Evolutionary conservation across 139 green algal species (phyloP).

Genomic region (Diplosphaera chodatii): DNA sequence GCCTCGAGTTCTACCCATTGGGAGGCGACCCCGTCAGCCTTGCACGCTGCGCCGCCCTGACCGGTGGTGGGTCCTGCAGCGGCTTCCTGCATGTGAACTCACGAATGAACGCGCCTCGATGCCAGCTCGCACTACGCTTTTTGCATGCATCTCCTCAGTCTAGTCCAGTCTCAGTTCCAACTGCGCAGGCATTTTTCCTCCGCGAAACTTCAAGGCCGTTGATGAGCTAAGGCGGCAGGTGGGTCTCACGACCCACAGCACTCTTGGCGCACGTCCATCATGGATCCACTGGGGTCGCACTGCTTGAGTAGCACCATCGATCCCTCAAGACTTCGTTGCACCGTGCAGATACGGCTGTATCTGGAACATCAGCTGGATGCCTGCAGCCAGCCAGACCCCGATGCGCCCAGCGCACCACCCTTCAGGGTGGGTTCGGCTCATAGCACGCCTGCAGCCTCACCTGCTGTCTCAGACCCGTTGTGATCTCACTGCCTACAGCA

Average conservation of each 20-base stretch:
- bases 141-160: too few species aligned
- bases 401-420: background rate
- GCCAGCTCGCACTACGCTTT: too few species aligned
- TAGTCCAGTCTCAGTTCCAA: too few species aligned
- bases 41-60: background rate
- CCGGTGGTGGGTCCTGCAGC: background rate
- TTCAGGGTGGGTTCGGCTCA: background rate
- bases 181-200: background rate
- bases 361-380: conserved; percentile 9
- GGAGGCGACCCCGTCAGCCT: background rate
- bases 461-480: background rate
- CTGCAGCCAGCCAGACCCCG: conserved; percentile 41
- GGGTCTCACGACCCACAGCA: too few species aligned
- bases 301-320: too few species aligned
- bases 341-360: background rate
- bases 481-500: background rate
- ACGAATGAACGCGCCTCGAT: too few species aligned
- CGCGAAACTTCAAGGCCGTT: background rate
- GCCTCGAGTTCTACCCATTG: background rate
- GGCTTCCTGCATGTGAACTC: too few species aligned
- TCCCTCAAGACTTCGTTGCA: background rate
- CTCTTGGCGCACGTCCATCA: too few species aligned
- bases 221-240: background rate
- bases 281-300: too few species aligned
- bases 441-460: background rate